Percentiles rank a stretch among this genome's conserved stretches.
Evolutionary conservation across 1,284 basidiomycete genomes (phyloP).

Genomic region (Phellopilus nigrolimitatus): DNA sequence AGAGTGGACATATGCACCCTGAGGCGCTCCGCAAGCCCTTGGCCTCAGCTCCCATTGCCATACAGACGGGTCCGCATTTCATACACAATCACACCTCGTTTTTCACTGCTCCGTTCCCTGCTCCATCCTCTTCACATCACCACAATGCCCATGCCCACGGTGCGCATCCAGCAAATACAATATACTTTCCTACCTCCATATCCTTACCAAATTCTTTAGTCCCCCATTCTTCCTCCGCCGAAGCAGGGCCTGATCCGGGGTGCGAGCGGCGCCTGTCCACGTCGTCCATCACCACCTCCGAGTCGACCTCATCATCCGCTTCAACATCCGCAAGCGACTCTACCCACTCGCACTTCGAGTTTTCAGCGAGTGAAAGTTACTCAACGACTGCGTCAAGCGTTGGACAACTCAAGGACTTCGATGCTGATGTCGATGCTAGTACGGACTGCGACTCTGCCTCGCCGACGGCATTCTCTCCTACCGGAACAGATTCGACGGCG

Average conservation of each 20-base stretch:
- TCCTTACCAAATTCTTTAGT: slow-evolving; percentile 20
- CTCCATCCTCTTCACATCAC: slow-evolving; percentile 22
- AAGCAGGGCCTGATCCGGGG: slow-evolving; percentile 1
- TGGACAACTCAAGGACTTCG: slow-evolving; percentile 13
- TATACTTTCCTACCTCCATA: slow-evolving; percentile 19
- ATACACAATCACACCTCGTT: slow-evolving; percentile 24
- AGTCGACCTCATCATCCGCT: slow-evolving; percentile 13
- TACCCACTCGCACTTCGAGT: slow-evolving; percentile 17
- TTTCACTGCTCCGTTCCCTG: slow-evolving; percentile 19
- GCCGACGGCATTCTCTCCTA: slow-evolving; percentile 7
- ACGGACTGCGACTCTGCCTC: slow-evolving; percentile 4
- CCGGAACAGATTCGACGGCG: slow-evolving; percentile 9
- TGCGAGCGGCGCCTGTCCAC: slow-evolving; percentile 26
- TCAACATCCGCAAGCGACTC: slow-evolving; percentile 18
- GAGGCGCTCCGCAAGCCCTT: slow-evolving; percentile 38
- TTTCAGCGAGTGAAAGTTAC: slow-evolving; percentile 16
- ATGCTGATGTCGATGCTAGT: neutral
- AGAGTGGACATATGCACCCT: slow-evolving; percentile 48
- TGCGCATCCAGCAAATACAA: slow-evolving; percentile 25
- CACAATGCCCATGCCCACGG: slow-evolving; percentile 24
- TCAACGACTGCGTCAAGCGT: slow-evolving; percentile 20
- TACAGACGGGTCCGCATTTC: slow-evolving; percentile 21
- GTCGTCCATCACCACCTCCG: slow-evolving; percentile 14
- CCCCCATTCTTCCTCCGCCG: slow-evolving; percentile 15
- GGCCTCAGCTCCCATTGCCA: slow-evolving; percentile 22